Evolutionary conservation across 495 filamentous ascomycete genomes (phyloP), one percentile per base, ranked within the genome.

Genomic region (Tuber microsphaerosporum): DNA sequence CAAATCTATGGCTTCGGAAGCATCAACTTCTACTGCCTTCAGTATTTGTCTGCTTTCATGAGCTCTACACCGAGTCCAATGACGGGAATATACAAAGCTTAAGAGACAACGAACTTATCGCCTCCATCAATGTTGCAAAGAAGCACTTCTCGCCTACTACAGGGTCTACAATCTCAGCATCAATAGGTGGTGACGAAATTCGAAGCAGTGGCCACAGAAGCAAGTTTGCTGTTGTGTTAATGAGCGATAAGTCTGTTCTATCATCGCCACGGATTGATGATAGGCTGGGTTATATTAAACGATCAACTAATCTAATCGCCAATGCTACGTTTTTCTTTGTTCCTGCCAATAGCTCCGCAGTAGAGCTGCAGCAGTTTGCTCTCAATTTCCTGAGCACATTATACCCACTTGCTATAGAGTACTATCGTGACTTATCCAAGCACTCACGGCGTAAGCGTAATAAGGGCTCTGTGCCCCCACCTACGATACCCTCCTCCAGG

Each of bases 351-450:
- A 80, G 88, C 79, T 88, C 92, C 76, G 76, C 87, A 82, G 85
- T 86, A 84, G 86, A 91, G 84, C 72, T 91, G 80, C 73, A 86
- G 84, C 86, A 87, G 10, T 97, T 96, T 78, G 89, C 88, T 10
- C 86, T 87, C 39, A 89, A 88, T 5, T 81, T 92, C 3, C 84
- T 91, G 41, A 85, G 88, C 41, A 84, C 89, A 0, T 76, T 92
- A 31, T 88, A 91, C 75, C 89, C 91, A 2, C 80, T 86, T 2
- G 85, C 88, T 42, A 84, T 93, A 31, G 94, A 97, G 79, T 94
- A 97, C 83, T 97, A 97, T 83, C 87, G 94, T 16, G 94, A 97
- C 80, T 85, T 97, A 17, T 93, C 92, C 20, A 95, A 96, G 73
- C 94, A 97, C 85, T 85, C 91, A 3, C 88, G 94, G 70, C 91